Conservation (phyloP, 345 rosid genomes). For the Salix dunnii region DNA sequence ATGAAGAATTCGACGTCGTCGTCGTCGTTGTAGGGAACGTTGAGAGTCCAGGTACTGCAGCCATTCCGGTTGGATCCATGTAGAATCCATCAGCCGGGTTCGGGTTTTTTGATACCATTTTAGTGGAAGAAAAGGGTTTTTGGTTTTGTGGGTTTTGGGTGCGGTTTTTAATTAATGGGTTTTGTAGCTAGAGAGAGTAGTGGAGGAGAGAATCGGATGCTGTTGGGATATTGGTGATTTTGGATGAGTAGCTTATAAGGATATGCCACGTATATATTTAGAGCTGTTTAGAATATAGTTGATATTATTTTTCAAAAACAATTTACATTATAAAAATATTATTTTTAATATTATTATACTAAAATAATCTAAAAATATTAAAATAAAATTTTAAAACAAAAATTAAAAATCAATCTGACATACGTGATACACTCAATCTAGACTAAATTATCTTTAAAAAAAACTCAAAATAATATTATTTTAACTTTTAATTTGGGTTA, state of each 20-base stretch:
- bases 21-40: not conserved
- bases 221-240: not conserved
- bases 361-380: too few relatives aligned
- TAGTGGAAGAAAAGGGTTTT: not conserved
- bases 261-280: slow-evolving; percentile 28
- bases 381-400: too few relatives aligned
- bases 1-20: slow-evolving; percentile 9
- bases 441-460: too few relatives aligned
- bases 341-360: too few relatives aligned
- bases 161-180: slow-evolving; percentile 21
- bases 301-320: too few relatives aligned
- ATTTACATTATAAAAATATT: too few relatives aligned
- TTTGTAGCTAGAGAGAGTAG: not conserved
- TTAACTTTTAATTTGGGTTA: too few relatives aligned
- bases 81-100: slow-evolving; percentile 51
- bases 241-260: slow-evolving; percentile 5
- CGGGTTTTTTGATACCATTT: slow-evolving; percentile 70
- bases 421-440: too few relatives aligned
- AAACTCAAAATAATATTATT: too few relatives aligned
- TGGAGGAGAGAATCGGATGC: slow-evolving; percentile 15
- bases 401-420: too few relatives aligned
- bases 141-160: not conserved
- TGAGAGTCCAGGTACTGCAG: slow-evolving; percentile 20
- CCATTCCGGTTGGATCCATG: slow-evolving; percentile 29
- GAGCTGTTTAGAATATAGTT: too few relatives aligned